Evolutionary conservation across 2,329 filamentous ascomycete species (phyloP).

Genomic region (Penicillium nordicum): DNA sequence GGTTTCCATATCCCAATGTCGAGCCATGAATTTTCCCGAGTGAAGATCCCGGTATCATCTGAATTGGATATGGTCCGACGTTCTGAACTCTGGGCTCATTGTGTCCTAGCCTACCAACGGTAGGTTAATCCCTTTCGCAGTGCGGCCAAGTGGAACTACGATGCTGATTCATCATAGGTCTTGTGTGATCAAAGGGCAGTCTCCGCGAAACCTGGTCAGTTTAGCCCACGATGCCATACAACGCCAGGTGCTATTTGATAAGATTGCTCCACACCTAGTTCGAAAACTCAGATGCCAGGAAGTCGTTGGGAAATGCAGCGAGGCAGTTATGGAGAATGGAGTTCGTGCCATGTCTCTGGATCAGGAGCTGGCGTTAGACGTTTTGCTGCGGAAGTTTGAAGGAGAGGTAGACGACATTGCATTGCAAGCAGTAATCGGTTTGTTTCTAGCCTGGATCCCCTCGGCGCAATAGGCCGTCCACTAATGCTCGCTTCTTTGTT

Average conservation of each 20-base stretch:
- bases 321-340: constrained; percentile 38
- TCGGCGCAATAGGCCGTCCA: not conserved
- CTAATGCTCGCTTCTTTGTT: not conserved
- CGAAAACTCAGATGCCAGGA: constrained; percentile 40
- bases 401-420: constrained; percentile 37
- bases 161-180: constrained; percentile 24
- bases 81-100: constrained; percentile 42
- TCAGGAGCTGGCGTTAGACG: constrained; percentile 39
- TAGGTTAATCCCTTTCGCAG: constrained; percentile 13
- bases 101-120: constrained; percentile 41
- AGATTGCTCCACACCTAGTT: constrained; percentile 33
- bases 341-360: constrained; percentile 38
- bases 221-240: constrained; percentile 37
- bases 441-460: not conserved
- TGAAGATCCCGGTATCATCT: constrained; percentile 29
- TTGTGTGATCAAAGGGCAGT: constrained; percentile 39
- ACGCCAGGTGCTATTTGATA: constrained; percentile 33
- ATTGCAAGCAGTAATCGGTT: constrained; percentile 33
- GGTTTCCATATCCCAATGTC: constrained; percentile 44
- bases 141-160: not conserved
- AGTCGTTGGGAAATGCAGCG: constrained; percentile 35
- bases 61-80: constrained; percentile 38
- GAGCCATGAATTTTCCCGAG: constrained; percentile 41
- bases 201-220: constrained; percentile 33
- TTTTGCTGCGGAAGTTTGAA: constrained; percentile 38